phyloP scores from a whole-genome alignment of 164 flowering plant species.

The Akebia trifoliata region DNA sequence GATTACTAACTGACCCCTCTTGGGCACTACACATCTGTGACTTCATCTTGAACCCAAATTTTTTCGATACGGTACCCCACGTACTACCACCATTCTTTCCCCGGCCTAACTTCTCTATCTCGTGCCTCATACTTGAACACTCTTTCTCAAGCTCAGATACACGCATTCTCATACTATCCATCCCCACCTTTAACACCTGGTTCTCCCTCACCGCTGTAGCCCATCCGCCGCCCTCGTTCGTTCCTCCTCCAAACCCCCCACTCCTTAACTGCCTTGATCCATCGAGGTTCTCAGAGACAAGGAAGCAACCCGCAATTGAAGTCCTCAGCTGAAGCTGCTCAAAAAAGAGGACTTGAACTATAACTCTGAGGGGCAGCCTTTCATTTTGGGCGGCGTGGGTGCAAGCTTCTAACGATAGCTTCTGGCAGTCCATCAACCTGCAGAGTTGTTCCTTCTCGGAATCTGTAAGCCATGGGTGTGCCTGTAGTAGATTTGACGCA shows the following conservation, averaged over 20 bases:
- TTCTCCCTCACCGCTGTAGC: constrained; percentile 73
- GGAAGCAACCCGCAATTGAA: constrained; percentile 86
- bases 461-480: constrained; percentile 90
- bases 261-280: constrained; percentile 78
- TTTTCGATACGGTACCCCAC: constrained; percentile 74
- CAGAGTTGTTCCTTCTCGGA: constrained; percentile 87
- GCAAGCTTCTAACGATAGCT: constrained; percentile 94
- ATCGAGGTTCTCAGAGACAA: constrained; percentile 87
- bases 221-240: constrained; percentile 71
- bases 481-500: constrained; percentile 42
- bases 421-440: constrained; percentile 91
- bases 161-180: constrained; percentile 86
- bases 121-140: constrained; percentile 82
- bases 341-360: constrained; percentile 93
- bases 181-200: constrained; percentile 90
- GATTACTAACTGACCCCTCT: constrained; percentile 72
- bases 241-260: constrained; percentile 58
- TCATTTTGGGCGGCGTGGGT: constrained; percentile 98
- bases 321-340: constrained; percentile 92
- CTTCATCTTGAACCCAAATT: constrained; percentile 68
- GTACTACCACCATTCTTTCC: constrained; percentile 30
- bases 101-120: constrained; percentile 71
- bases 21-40: constrained; percentile 96
- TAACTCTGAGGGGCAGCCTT: constrained; percentile 78
- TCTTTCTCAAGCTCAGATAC: constrained; percentile 93